These are phyloP conservation scores for Cydonia oblonga DNA, from an alignment of 331 rosid species.

Conservation along the genomic window DNA sequence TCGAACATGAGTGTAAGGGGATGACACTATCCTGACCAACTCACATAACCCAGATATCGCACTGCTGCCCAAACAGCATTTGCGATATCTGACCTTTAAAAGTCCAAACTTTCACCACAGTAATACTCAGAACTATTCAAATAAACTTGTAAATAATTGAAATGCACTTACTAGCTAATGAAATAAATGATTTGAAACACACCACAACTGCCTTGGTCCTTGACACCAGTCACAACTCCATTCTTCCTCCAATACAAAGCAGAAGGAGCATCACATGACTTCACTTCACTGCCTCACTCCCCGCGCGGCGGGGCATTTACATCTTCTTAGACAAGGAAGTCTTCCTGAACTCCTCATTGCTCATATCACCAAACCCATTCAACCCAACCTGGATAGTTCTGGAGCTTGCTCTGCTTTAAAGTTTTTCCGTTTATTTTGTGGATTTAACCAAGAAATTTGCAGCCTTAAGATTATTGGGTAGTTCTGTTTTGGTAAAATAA, in stretches of 20 bases:
- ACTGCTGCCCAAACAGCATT: neutral
- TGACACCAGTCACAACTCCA: slow-evolving; percentile 51
- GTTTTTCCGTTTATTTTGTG: too few relatives aligned
- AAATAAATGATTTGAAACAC: slow-evolving; percentile 13
- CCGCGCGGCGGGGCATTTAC: too few relatives aligned
- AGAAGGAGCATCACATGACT: slow-evolving; percentile 37
- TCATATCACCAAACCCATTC: slow-evolving; percentile 66
- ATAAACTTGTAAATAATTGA: neutral
- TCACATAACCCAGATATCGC: neutral
- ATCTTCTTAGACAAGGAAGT: slow-evolving; percentile 27
- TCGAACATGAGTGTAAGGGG: neutral
- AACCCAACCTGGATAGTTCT: slow-evolving; percentile 23
- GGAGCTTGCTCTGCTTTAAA: too few relatives aligned
- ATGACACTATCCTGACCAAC: neutral
- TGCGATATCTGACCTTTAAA: neutral
- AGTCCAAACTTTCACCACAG: neutral
- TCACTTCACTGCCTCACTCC: too few relatives aligned
- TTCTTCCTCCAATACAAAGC: slow-evolving; percentile 65
- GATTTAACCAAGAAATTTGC: neutral
- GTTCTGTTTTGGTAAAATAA: too few relatives aligned
- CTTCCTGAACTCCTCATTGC: slow-evolving; percentile 67
- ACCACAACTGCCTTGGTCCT: slow-evolving; percentile 61
- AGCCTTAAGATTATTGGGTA: too few relatives aligned
- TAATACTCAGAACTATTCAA: neutral
- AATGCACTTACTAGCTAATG: neutral